Evolutionary conservation across 208 protist genomes (phyloP).

Genomic region (Crithidia fasciculata): DNA sequence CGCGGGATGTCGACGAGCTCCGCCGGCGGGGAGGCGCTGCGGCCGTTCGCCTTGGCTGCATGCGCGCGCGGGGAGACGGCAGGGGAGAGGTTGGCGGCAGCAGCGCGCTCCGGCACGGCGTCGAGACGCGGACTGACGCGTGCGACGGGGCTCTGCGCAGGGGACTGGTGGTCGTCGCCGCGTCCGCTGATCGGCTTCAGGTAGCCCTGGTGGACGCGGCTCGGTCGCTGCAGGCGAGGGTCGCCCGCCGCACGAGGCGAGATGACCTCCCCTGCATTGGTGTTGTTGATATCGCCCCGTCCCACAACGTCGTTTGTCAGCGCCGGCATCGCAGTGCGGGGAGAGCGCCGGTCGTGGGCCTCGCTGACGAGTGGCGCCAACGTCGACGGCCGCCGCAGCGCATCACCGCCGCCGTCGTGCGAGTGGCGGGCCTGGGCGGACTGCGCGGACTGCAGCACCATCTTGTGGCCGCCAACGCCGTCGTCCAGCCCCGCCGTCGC

Average conservation of each 20-base stretch:
- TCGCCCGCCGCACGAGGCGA: slow-evolving; percentile 14
- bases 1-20: slow-evolving; percentile 23
- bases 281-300: not conserved
- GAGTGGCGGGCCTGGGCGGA: slow-evolving; percentile 10
- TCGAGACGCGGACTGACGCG: slow-evolving; percentile 11
- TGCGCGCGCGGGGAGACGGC: slow-evolving; percentile 12
- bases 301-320: slow-evolving; percentile 1
- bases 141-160: slow-evolving; percentile 3
- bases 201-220: slow-evolving; percentile 23
- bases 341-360: slow-evolving; percentile 9
- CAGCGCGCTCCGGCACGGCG: slow-evolving; percentile 9
- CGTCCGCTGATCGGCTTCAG: slow-evolving; percentile 29
- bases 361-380: slow-evolving; percentile 25
- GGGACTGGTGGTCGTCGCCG: slow-evolving; percentile 16
- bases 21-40: not conserved
- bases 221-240: slow-evolving; percentile 23
- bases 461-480: slow-evolving; percentile 19
- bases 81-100: not conserved
- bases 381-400: slow-evolving; percentile 15
- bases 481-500: slow-evolving; percentile 13
- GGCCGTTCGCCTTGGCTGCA: not conserved
- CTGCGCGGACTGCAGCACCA: slow-evolving; percentile 21
- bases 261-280: slow-evolving; percentile 2
- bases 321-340: not conserved
- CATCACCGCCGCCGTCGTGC: slow-evolving; percentile 1